Base-by-base conservation (phyloP, 1,139 yeast genomes). In the Blastobotrys petasosporus region DNA sequence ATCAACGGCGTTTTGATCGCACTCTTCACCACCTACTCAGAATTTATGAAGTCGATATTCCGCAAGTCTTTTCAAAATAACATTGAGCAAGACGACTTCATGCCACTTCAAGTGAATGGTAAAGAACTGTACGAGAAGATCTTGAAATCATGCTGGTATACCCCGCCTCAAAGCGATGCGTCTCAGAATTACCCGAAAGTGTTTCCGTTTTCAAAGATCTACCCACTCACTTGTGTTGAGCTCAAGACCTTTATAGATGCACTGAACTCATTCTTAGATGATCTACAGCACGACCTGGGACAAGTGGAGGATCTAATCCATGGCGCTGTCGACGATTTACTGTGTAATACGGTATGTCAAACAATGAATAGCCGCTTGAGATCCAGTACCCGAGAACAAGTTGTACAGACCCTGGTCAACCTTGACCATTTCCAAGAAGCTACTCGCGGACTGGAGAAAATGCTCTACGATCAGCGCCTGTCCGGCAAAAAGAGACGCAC, bases 191-290 rank as follows among this genome's bases (percentile, higher is more conserved):
- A 85, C 60, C 95, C 96, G 0, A 73, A 80, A n/a, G 74, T 80
- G 2, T 71, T 90, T 47, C 97, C 98, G 3, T 92, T 90, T 61
- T 86, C 96, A 49, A 85, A 85, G 49, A 80, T 87, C 54, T 90
- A 87, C 58, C 90, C 94, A 13, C 82, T 85, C 65, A 80, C 87
- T 35, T 90, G 97, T 64, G 77, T 85, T 28, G 82, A 85, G 39
- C 67, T 86, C 17, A 74, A 87, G 44, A 76, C 79, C 11, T 78
- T 84, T 42, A 74, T 88, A 32, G 74, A 77, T 34, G 79, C 79
- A 51, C 73, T 85, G 37, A 71, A 79, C 31, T 67, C 70, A 31
- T 92, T 88, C 58, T 68, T 85, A 44, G 78, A 76, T 45, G 83
- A 77, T 46, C 70, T 69, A 53, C 76, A 75, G 51, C 84, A 80